Evolutionary conservation across 2,329 filamentous ascomycete genomes (phyloP).

Genomic region (Herpotrichia juniperi): DNA sequence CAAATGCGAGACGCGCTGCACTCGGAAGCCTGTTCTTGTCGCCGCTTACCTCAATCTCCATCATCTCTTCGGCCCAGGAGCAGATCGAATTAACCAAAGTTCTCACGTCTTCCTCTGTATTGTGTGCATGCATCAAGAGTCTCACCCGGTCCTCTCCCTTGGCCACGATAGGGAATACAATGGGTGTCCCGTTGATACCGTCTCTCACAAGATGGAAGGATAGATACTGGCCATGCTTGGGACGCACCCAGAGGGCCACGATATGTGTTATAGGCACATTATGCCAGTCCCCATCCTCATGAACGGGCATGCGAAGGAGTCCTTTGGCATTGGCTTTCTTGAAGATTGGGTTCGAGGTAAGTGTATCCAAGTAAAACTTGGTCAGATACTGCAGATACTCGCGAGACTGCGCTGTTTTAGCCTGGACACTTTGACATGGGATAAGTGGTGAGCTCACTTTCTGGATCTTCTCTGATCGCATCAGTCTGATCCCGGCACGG

Average conservation of each 20-base stretch:
- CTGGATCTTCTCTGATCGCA: slow-evolving; percentile 9
- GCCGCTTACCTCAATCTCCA: neutral
- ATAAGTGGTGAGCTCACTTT: slow-evolving; percentile 5
- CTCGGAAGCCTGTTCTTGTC: neutral
- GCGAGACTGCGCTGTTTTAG: neutral
- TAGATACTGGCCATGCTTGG: slow-evolving; percentile 1
- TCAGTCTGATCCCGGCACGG: slow-evolving; percentile 34
- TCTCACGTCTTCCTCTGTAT: neutral
- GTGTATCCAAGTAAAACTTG: neutral
- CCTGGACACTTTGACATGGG: neutral
- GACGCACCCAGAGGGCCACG: slow-evolving; percentile 9
- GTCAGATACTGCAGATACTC: neutral
- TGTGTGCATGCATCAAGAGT: slow-evolving; percentile 4
- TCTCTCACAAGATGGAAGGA: slow-evolving; percentile 3
- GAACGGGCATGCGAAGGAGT: slow-evolving; percentile 11
- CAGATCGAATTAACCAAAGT: neutral
- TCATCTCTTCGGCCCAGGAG: slow-evolving; percentile 1
- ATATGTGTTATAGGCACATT: slow-evolving; percentile 9
- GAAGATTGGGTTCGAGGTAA: slow-evolving; percentile 6
- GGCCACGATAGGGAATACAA: slow-evolving; percentile 2
- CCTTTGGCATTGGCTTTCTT: slow-evolving; percentile 12
- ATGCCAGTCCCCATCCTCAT: slow-evolving; percentile 10
- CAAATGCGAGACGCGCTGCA: neutral
- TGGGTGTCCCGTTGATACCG: neutral
- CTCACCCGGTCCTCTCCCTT: slow-evolving; percentile 2